Percentiles rank a stretch among this genome's conserved stretches.
Conservation (phyloP, 345 rosid species). For the Rubroshorea leprosula region DNA sequence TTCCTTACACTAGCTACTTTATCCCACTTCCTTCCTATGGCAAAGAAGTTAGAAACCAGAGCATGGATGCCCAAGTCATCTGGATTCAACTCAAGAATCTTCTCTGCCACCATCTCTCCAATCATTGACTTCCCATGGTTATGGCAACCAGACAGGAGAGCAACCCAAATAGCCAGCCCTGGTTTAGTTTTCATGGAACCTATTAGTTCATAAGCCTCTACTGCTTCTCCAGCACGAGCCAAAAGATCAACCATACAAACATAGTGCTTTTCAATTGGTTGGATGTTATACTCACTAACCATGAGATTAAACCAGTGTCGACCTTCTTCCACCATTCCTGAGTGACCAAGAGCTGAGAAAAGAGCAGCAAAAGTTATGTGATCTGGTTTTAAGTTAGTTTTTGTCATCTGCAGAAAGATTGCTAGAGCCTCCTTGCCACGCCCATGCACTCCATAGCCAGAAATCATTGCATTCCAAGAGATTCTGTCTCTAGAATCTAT, state of each 20-base stretch:
- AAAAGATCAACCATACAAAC: slow-evolving; percentile 70
- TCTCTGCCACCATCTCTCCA: slow-evolving; percentile 59
- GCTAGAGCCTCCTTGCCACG: slow-evolving; percentile 53
- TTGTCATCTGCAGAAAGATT: slow-evolving; percentile 45
- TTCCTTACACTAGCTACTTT: slow-evolving; percentile 53
- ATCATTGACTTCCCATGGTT: slow-evolving; percentile 39
- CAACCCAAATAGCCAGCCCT: slow-evolving; percentile 56
- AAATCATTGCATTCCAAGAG: slow-evolving; percentile 66
- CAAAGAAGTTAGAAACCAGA: slow-evolving; percentile 65
- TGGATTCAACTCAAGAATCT: slow-evolving; percentile 48
- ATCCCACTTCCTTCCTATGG: slow-evolving; percentile 49
- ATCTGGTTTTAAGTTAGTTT: slow-evolving; percentile 43
- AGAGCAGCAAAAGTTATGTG: slow-evolving; percentile 65
- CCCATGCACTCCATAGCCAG: slow-evolving; percentile 68
- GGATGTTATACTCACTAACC: slow-evolving; percentile 37
- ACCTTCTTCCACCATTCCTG: slow-evolving; percentile 61
- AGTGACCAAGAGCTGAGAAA: slow-evolving; percentile 70
- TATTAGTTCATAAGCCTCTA: slow-evolving; percentile 55
- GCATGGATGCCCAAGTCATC: slow-evolving; percentile 54
- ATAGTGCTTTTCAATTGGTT: slow-evolving; percentile 59
- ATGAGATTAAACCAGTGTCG: slow-evolving; percentile 47
- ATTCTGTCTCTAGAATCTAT: slow-evolving; percentile 46
- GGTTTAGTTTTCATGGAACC: slow-evolving; percentile 38
- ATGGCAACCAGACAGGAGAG: slow-evolving; percentile 76
- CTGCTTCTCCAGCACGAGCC: slow-evolving; percentile 60